Base-by-base conservation (phyloP, 306 rosid genomes). In the Cicer pinnatifidum region DNA sequence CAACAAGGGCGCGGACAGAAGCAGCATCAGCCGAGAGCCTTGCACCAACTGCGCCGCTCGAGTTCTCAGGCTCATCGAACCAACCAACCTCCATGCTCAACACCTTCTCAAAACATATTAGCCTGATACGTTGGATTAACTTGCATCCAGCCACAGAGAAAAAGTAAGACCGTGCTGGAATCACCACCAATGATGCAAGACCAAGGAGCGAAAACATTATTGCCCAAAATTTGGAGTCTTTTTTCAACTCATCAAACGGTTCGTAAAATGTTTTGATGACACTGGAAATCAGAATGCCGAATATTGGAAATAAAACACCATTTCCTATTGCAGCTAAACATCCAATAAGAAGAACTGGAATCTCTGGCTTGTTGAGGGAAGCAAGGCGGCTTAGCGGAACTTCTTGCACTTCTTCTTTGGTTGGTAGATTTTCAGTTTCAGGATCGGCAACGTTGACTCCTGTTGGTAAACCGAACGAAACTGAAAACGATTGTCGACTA, bases 21-120 rank as follows among this genome's bases (percentile, higher is more conserved):
- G 98, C 92, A 43, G 98, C 96, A 78, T 92, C 98, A 2, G 91
- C 84, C 7, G 98, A 90, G 50, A 92, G 92, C 83, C 95, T 87
- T 3, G 98, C 88, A 56, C 98, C 98, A 73, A 92, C 37, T 1
- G 82, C 75, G 8, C 96, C 98, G 4, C 98, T 92, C 1, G 98
- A 88, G 81, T 92, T 82, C 50, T 80, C 88, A 38, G 96, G 88
- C 78, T 87, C 95, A 83, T 92, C 96, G 43, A 92, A 92, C 98
- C 98, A 92, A 48, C 91, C 79, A 12, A 90, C 88, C 64, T 92
- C 98, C 96, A 85, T 92, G 75, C 65, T 78, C 35, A 92, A 89
- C 65, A 88, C 91, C 69, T 81, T 92, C 84, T 90, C 86, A 75
- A 92, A 92, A 71, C 92, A 90, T 71, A 88, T 11, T 12, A 64